Evolutionary conservation across 768 basidiomycete species (phyloP).

Genomic region (Podaxis carcinomalis): DNA sequence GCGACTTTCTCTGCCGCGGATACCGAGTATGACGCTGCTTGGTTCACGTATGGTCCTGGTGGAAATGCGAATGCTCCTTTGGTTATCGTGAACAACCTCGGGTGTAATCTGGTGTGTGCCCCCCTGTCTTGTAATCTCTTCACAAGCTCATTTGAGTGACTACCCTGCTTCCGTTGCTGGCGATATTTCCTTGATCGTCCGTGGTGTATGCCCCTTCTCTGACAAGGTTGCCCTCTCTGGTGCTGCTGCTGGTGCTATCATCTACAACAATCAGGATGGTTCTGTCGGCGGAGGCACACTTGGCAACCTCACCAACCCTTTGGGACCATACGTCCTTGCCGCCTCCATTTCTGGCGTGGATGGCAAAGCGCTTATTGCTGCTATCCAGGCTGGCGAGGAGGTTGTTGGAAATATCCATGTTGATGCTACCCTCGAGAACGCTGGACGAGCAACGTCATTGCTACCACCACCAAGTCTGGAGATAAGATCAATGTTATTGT

Average conservation of each 20-base stretch:
- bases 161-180: conserved; percentile 22
- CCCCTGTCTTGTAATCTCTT: not conserved
- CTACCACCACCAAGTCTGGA: conserved; percentile 24
- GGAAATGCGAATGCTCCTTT: conserved; percentile 23
- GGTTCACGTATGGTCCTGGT: conserved; percentile 21
- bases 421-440: conserved; percentile 20
- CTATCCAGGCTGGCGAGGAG: conserved; percentile 18
- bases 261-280: conserved; percentile 26
- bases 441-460: conserved; percentile 25
- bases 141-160: conserved; percentile 14
- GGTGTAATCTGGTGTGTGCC: conserved; percentile 20
- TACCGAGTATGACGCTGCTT: conserved; percentile 12
- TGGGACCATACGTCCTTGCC: conserved; percentile 23
- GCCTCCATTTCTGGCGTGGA: conserved; percentile 21
- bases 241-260: conserved; percentile 22
- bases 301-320: conserved; percentile 16
- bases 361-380: conserved; percentile 20
- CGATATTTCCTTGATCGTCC: conserved; percentile 24
- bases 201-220: conserved; percentile 25
- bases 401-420: conserved; percentile 23
- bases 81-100: conserved; percentile 20
- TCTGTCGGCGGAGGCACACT: conserved; percentile 21
- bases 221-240: conserved; percentile 23
- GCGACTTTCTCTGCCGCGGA: conserved; percentile 17
- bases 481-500: conserved; percentile 25